Percentiles rank a stretch among this genome's conserved stretches.
These are phyloP conservation scores for Colletotrichum higginsianum DNA, from an alignment of 2,329 filamentous ascomycete species.

Conservation along the genomic window DNA sequence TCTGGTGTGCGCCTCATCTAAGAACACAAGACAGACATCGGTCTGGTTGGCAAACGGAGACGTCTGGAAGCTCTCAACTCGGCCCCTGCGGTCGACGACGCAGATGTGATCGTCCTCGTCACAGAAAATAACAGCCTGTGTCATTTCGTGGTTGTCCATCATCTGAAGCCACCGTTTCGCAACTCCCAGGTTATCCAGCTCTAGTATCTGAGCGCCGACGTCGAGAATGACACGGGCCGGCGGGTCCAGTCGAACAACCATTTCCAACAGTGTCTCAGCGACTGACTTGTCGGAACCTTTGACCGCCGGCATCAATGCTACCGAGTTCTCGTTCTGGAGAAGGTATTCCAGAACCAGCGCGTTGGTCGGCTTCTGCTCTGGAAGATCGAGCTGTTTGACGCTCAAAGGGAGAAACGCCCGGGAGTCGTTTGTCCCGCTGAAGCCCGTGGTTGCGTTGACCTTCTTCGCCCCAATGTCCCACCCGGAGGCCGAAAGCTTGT, in stretches of 20 bases:
- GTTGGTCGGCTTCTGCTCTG: conserved; percentile 74
- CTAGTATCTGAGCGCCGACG: conserved; percentile 79
- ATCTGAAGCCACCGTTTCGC: conserved; percentile 67
- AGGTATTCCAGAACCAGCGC: conserved; percentile 75
- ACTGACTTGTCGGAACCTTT: conserved; percentile 45
- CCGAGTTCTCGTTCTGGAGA: conserved; percentile 66
- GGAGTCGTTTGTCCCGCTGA: conserved; percentile 80
- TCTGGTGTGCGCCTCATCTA: conserved; percentile 80
- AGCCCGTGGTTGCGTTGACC: conserved; percentile 70
- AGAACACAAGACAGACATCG: conserved; percentile 74
- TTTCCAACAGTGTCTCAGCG: conserved; percentile 60
- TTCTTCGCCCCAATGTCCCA: conserved; percentile 74
- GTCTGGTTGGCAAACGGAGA: conserved; percentile 73
- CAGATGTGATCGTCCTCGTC: conserved; percentile 67
- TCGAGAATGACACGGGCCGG: conserved; percentile 75
- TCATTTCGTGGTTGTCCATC: conserved; percentile 36
- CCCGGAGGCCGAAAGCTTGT: conserved; percentile 75
- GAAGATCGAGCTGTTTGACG: conserved; percentile 70
- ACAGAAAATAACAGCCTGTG: conserved; percentile 70
- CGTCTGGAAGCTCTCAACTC: conserved; percentile 64
- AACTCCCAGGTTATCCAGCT: conserved; percentile 71
- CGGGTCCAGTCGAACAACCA: conserved; percentile 56
- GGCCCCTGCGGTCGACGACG: conserved; percentile 65
- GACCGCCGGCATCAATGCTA: conserved; percentile 48
- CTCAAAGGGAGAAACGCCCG: conserved; percentile 69